phyloP scores from a whole-genome alignment of 306 rosid species.

The Cucurbita maxima region DNA sequence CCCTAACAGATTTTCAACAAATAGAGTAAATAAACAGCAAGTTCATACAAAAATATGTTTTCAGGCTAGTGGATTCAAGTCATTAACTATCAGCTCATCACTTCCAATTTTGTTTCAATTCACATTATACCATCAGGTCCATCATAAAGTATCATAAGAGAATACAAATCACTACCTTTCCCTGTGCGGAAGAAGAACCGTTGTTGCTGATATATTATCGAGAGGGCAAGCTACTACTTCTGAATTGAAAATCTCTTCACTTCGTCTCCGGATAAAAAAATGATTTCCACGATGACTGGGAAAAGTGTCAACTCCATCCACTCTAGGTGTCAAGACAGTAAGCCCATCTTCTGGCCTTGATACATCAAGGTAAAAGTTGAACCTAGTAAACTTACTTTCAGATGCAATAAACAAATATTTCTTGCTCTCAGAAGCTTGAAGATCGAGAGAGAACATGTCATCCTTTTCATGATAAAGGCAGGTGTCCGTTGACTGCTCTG shows the following conservation, averaged over 20 bases:
- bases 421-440: conserved; percentile 73
- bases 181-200: conserved; percentile 72
- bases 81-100: neutral
- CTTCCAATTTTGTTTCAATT: neutral
- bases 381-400: conserved; percentile 68
- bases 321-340: conserved; percentile 56
- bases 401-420: conserved; percentile 71
- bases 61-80: neutral
- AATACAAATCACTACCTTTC: conserved; percentile 40
- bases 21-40: neutral
- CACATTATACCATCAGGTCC: neutral
- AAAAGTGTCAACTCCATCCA: conserved; percentile 57
- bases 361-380: conserved; percentile 81
- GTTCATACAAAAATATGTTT: neutral
- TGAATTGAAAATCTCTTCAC: conserved; percentile 61
- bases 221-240: conserved; percentile 69
- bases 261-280: conserved; percentile 61
- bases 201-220: conserved; percentile 42
- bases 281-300: conserved; percentile 81
- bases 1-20: neutral
- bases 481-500: conserved; percentile 55
- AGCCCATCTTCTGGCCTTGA: conserved; percentile 63
- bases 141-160: neutral
- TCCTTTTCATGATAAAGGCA: conserved; percentile 74
- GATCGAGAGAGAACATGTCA: conserved; percentile 61